phyloP scores from a whole-genome alignment of 306 rosid genomes.

The Medicago truncatula region DNA sequence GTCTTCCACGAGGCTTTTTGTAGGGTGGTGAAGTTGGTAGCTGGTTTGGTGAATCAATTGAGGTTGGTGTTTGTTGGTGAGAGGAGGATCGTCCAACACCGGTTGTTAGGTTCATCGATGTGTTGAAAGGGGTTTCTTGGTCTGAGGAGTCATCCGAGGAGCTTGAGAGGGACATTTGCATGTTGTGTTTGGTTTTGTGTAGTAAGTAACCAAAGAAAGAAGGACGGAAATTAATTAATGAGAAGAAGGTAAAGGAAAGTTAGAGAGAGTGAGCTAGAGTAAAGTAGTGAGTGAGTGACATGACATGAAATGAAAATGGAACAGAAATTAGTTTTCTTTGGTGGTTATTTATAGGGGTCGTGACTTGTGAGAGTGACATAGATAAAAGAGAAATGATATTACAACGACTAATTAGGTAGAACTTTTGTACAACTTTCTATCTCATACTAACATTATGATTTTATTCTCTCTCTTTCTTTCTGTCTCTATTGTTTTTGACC shows the following conservation, averaged over 20 bases:
- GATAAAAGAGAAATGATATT: too few species aligned
- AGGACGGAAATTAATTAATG: background rate
- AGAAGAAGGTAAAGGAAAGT: background rate
- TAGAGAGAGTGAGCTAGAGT: background rate
- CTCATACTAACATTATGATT: too few species aligned
- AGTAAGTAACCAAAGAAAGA: background rate
- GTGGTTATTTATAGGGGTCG: slow-evolving; percentile 5
- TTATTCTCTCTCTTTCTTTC: too few species aligned
- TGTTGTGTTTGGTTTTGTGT: background rate
- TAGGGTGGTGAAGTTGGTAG: background rate
- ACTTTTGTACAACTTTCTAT: too few species aligned
- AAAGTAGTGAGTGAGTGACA: background rate
- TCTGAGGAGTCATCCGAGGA: background rate
- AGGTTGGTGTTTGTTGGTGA: background rate
- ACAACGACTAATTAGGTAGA: too few species aligned
- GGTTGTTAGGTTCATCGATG: too few species aligned
- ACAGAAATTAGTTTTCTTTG: background rate
- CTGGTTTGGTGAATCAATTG: background rate
- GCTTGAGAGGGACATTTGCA: background rate
- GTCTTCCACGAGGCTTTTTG: slow-evolving; percentile 68
- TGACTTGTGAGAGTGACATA: slow-evolving; percentile 5
- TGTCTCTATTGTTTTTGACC: too few species aligned
- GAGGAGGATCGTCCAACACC: background rate
- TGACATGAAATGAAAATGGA: background rate
- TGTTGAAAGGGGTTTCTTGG: background rate